Conservation (phyloP, 2,329 filamentous ascomycete genomes). For the Exophiala bonariae region DNA sequence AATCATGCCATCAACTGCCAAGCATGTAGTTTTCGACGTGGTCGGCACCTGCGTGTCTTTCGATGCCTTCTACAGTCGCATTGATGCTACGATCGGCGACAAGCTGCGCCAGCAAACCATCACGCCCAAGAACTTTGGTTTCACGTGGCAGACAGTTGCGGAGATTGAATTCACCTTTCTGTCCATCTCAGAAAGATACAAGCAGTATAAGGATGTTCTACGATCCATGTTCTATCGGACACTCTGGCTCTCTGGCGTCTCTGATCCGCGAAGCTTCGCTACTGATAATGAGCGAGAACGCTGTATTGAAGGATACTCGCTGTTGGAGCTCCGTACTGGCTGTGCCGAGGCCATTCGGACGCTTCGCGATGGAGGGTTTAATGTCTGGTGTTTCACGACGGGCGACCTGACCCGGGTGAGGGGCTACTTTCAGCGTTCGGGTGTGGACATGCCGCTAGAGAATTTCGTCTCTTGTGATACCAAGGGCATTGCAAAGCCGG, state of each 20-base stretch:
- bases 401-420: conserved; percentile 51
- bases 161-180: conserved; percentile 49
- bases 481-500: conserved; percentile 53
- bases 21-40: conserved; percentile 49
- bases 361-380: conserved; percentile 49
- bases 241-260: conserved; percentile 41
- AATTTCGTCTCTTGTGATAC: conserved; percentile 55
- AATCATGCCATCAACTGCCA: conserved; percentile 20
- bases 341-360: conserved; percentile 39
- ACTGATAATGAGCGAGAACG: conserved; percentile 39
- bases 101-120: conserved; percentile 37
- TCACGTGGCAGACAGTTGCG: conserved; percentile 43
- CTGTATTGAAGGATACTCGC: conserved; percentile 38
- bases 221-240: conserved; percentile 45
- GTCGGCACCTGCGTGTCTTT: conserved; percentile 50
- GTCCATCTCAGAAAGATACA: conserved; percentile 42
- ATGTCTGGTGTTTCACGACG: conserved; percentile 56
- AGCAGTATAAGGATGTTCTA: conserved; percentile 40
- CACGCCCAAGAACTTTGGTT: conserved; percentile 40
- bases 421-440: conserved; percentile 53
- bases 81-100: conserved; percentile 39
- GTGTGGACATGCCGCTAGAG: conserved; percentile 51
- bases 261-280: conserved; percentile 38
- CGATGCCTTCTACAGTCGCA: conserved; percentile 39
- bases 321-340: conserved; percentile 35